phyloP scores from a whole-genome alignment of 257 asterid genomes.

The Solanum pennellii region DNA sequence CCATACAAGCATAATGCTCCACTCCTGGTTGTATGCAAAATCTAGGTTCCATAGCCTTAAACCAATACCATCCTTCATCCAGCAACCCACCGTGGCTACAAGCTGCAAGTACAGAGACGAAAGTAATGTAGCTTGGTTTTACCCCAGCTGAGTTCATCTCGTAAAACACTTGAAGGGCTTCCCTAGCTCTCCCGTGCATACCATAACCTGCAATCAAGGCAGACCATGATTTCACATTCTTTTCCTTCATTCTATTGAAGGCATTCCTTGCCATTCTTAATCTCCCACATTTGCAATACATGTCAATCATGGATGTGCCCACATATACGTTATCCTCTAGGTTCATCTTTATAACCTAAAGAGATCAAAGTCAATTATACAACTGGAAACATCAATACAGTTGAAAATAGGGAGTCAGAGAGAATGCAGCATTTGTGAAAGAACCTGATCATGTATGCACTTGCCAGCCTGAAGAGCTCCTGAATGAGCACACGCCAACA shows the following conservation, averaged over 20 bases:
- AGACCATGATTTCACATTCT: slow-evolving; percentile 86
- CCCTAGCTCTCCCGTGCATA: slow-evolving; percentile 81
- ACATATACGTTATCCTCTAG: slow-evolving; percentile 62
- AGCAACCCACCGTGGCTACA: slow-evolving; percentile 90
- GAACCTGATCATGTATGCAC: slow-evolving; percentile 73
- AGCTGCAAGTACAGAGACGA: slow-evolving; percentile 82
- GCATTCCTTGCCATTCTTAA: slow-evolving; percentile 54
- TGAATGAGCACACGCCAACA: slow-evolving; percentile 82
- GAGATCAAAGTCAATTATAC: background rate
- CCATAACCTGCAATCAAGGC: slow-evolving; percentile 96
- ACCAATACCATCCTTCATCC: slow-evolving; percentile 95
- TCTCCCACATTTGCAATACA: slow-evolving; percentile 93
- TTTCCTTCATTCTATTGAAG: slow-evolving; percentile 53
- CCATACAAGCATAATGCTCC: slow-evolving; percentile 93
- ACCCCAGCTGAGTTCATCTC: slow-evolving; percentile 57
- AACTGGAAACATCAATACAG: background rate
- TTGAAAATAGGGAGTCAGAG: background rate
- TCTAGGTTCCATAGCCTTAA: slow-evolving; percentile 63
- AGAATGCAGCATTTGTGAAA: background rate
- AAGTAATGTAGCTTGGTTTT: slow-evolving; percentile 68
- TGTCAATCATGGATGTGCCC: slow-evolving; percentile 77
- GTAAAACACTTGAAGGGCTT: slow-evolving; percentile 63
- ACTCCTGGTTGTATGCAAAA: slow-evolving; percentile 52
- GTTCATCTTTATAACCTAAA: slow-evolving; percentile 57
- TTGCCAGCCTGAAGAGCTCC: slow-evolving; percentile 74